Conservation (phyloP, 768 basidiomycete genomes). For the Royoungia palumana region DNA sequence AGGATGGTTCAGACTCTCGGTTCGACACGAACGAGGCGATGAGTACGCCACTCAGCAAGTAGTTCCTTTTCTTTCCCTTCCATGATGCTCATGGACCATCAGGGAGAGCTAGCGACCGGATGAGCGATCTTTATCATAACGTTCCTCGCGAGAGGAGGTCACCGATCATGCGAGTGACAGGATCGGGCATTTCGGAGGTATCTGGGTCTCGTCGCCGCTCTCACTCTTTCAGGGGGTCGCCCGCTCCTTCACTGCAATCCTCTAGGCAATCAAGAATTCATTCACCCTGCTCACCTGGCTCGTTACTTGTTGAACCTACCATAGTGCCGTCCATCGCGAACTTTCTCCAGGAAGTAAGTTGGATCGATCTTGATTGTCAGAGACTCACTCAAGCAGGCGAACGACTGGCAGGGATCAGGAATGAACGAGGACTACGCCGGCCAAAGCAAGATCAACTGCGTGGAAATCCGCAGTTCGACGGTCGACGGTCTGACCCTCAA, state of each 20-base stretch:
- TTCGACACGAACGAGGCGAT: neutral
- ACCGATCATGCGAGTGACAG: neutral
- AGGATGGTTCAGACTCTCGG: neutral
- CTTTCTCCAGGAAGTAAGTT: neutral
- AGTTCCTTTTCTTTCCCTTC: neutral
- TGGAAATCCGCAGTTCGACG: neutral
- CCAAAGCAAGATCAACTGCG: slow-evolving; percentile 1
- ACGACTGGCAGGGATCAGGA: neutral
- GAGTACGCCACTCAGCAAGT: slow-evolving; percentile 5
- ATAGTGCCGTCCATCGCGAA: neutral
- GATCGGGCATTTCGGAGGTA: neutral
- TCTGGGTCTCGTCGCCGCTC: neutral
- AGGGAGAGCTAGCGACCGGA: neutral
- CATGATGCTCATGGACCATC: neutral
- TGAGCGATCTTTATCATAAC: neutral
- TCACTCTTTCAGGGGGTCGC: slow-evolving; percentile 2
- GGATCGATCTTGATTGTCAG: neutral
- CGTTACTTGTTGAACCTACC: neutral
- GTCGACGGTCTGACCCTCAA: slow-evolving; percentile 10
- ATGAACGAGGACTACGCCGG: neutral
- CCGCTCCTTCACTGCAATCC: slow-evolving; percentile 5
- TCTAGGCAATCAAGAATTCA: neutral
- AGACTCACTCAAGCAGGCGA: neutral
- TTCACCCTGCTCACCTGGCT: neutral
- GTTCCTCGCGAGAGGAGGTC: neutral